Evolutionary conservation across 1,284 basidiomycete species (phyloP).

Genomic region (Phaffia rhodozyma): DNA sequence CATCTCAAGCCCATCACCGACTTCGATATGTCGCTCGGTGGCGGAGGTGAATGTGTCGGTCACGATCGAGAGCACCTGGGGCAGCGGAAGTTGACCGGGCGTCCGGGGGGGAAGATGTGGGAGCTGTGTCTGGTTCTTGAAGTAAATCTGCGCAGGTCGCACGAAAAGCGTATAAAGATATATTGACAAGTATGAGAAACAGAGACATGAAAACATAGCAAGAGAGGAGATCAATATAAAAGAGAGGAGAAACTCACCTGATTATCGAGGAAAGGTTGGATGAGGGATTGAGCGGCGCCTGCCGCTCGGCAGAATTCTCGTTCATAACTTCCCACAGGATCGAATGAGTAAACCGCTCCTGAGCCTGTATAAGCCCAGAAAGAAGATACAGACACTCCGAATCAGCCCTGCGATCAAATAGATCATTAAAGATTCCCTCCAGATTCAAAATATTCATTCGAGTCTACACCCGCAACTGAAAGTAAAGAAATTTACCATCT

Average conservation of each 20-base stretch:
- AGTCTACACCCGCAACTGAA: neutral
- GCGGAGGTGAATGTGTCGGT: constrained; percentile 80
- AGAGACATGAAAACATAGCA: neutral
- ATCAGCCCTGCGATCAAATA: neutral
- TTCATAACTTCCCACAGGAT: constrained; percentile 90
- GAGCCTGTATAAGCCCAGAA: constrained; percentile 46
- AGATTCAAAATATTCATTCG: neutral
- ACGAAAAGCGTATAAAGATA: neutral
- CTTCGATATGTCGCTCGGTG: constrained; percentile 93
- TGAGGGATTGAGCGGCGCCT: constrained; percentile 74
- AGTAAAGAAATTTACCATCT: constrained; percentile 52
- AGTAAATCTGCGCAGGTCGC: constrained; percentile 60
- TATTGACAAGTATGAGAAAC: neutral
- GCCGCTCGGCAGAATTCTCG: constrained; percentile 87
- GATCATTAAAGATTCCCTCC: neutral
- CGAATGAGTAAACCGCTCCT: constrained; percentile 92
- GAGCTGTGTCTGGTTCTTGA: constrained; percentile 72
- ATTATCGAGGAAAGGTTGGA: constrained; percentile 93
- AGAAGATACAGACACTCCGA: neutral
- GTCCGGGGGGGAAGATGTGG: constrained; percentile 48
- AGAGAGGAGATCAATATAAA: neutral
- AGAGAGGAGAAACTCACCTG: constrained; percentile 46
- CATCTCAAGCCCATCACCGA: constrained; percentile 86
- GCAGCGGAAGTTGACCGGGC: constrained; percentile 66
- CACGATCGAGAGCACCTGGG: constrained; percentile 68